phyloP scores from a whole-genome alignment of 75 land plant species.

The Isoetes taiwanensis region DNA sequence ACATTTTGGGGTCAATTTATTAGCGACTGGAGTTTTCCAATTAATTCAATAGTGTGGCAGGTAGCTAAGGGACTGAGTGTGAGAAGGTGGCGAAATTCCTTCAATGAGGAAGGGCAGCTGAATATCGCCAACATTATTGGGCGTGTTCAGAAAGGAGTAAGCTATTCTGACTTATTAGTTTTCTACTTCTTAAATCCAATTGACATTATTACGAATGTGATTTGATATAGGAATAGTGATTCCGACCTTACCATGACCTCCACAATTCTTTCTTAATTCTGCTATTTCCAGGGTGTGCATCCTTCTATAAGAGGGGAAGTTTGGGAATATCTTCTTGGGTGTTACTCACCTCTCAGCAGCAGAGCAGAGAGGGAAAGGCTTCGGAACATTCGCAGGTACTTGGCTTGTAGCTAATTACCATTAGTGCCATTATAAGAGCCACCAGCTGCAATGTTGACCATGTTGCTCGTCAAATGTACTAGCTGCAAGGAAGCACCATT shows the following conservation, averaged over 20 bases:
- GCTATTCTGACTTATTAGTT: not conserved
- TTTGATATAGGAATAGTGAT: not conserved
- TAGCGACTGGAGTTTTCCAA: no score
- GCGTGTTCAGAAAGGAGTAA: slow-evolving; percentile 67
- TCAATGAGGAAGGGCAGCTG: slow-evolving; percentile 54
- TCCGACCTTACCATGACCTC: not conserved
- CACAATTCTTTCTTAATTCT: not conserved
- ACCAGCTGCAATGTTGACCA: no score
- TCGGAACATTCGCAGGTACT: slow-evolving; percentile 58
- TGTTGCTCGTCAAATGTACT: no score
- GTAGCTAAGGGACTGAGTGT: slow-evolving; percentile 60
- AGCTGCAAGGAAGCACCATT: no score
- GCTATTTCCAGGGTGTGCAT: slow-evolving; percentile 59
- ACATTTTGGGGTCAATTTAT: no score
- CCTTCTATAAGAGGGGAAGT: slow-evolving; percentile 82
- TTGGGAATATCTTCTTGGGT: slow-evolving; percentile 90
- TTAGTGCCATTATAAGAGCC: no score
- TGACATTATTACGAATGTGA: not conserved
- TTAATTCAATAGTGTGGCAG: no score
- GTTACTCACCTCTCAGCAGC: slow-evolving; percentile 55
- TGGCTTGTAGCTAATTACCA: no score
- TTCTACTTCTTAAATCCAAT: not conserved
- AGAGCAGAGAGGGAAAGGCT: slow-evolving; percentile 46
- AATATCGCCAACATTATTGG: slow-evolving; percentile 44
- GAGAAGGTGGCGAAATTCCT: slow-evolving; percentile 67